Conservation (phyloP, 208 protist genomes). For the Plasmodiophora brassicae region DNA sequence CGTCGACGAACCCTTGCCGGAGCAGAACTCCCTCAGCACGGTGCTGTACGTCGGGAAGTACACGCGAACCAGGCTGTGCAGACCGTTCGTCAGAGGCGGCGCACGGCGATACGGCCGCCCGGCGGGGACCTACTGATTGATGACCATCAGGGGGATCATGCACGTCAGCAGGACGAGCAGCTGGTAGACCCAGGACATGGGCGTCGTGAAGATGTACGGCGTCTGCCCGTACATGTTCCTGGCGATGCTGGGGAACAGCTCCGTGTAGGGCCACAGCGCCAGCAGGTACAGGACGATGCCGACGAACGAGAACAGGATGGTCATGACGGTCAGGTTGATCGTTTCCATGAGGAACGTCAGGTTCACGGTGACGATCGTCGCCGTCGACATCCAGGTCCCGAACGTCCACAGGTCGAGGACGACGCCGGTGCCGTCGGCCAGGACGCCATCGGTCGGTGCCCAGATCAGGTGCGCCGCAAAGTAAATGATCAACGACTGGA, state of each 20-base stretch:
- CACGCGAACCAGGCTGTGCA: background rate
- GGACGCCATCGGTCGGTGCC: background rate
- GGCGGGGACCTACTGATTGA: background rate
- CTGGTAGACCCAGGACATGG: background rate
- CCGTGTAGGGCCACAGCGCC: background rate
- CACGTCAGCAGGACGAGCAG: background rate
- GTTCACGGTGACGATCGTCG: background rate
- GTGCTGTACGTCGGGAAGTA: background rate
- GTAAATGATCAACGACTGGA: constrained; percentile 7
- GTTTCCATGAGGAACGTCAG: background rate
- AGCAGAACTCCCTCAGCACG: background rate
- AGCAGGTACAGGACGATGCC: background rate
- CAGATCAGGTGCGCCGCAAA: background rate
- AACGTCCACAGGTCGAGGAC: constrained; percentile 27
- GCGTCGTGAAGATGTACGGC: background rate
- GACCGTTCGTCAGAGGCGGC: background rate
- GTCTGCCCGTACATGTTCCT: constrained; percentile 9
- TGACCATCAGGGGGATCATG: background rate
- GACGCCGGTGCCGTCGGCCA: background rate
- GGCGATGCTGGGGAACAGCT: background rate
- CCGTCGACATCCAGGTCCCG: background rate
- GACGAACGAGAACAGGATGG: background rate
- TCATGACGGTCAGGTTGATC: background rate
- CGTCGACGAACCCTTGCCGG: background rate
- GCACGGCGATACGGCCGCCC: no score